Percentiles rank a stretch among this genome's conserved stretches.
Evolutionary conservation across 2,329 filamentous ascomycete genomes (phyloP).

Genomic region (Aspergillus quadrilineatus): DNA sequence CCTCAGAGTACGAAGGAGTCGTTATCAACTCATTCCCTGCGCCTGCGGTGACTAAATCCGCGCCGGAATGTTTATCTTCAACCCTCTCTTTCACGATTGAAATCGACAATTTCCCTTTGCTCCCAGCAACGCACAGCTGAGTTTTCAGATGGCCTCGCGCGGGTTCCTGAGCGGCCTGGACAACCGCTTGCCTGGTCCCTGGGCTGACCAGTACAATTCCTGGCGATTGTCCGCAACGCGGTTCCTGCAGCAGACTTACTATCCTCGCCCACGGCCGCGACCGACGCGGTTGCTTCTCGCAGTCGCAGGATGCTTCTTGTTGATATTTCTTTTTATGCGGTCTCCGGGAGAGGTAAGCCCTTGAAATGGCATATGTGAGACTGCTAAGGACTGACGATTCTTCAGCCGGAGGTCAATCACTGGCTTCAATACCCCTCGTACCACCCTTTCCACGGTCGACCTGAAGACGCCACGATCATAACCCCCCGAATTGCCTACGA

Average conservation of each 20-base stretch:
- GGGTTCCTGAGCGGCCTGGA: constrained; percentile 21
- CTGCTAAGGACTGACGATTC: background rate
- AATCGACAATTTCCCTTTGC: constrained; percentile 10
- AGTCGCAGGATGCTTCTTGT: constrained; percentile 23
- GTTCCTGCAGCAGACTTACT: constrained; percentile 27
- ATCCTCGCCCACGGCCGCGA: constrained; percentile 29
- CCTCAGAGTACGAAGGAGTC: background rate
- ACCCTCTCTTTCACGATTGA: constrained; percentile 6
- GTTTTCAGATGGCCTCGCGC: constrained; percentile 27
- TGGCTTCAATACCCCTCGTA: constrained; percentile 37
- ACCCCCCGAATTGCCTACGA: constrained; percentile 21
- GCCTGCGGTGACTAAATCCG: background rate
- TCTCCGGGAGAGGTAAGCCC: constrained; percentile 20
- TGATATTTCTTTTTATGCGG: constrained; percentile 23
- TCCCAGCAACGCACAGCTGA: background rate
- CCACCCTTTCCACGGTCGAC: constrained; percentile 29
- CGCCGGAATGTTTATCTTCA: constrained; percentile 18
- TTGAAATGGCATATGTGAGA: background rate
- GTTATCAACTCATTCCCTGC: background rate
- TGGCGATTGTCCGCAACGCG: constrained; percentile 20
- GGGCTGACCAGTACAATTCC: constrained; percentile 27
- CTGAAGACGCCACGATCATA: constrained; percentile 34
- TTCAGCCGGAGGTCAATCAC: constrained; percentile 29
- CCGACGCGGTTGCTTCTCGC: constrained; percentile 26
- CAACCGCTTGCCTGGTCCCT: constrained; percentile 22